Percentiles rank a stretch among this genome's conserved stretches.
phyloP scores from a whole-genome alignment of 768 basidiomycete genomes.

The Paxillus involutus region DNA sequence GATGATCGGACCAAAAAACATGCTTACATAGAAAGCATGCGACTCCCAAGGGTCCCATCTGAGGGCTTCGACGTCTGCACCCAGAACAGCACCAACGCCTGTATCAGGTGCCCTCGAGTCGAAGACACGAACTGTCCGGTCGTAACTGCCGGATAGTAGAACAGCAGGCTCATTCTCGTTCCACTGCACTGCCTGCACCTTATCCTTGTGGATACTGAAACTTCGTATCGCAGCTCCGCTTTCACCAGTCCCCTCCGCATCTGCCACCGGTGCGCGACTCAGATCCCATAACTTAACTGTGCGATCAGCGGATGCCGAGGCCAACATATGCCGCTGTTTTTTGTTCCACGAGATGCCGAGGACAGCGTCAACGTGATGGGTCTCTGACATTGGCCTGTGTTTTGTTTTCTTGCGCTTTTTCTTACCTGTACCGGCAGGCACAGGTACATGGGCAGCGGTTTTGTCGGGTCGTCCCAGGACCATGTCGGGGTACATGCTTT shows the following conservation, averaged over 20 bases:
- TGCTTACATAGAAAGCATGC: constrained; percentile 79
- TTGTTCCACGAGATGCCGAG: constrained; percentile 94
- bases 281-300: constrained; percentile 99
- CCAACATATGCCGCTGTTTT: constrained; percentile 83
- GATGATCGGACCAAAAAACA: background rate
- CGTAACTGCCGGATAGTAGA: constrained; percentile 90
- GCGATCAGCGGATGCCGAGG: constrained; percentile 89
- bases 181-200: constrained; percentile 97
- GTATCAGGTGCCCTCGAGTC: constrained; percentile 83
- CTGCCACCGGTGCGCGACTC: constrained; percentile 58
- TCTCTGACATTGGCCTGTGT: constrained; percentile 55
- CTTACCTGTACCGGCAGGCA: constrained; percentile 88
- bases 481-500: constrained; percentile 90
- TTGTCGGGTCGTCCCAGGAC: constrained; percentile 89
- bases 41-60: constrained; percentile 96
- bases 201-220: constrained; percentile 86
- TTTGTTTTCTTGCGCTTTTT: constrained; percentile 92
- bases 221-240: constrained; percentile 69
- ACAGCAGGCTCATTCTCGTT: constrained; percentile 87
- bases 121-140: constrained; percentile 92
- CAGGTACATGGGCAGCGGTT: constrained; percentile 75
- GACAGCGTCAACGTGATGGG: constrained; percentile 91
- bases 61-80: constrained; percentile 91
- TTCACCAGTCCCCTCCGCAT: constrained; percentile 42
- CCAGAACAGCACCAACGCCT: constrained; percentile 82